Base-by-base conservation (phyloP, 768 basidiomycete species). In the Kwoniella dejecticola region DNA sequence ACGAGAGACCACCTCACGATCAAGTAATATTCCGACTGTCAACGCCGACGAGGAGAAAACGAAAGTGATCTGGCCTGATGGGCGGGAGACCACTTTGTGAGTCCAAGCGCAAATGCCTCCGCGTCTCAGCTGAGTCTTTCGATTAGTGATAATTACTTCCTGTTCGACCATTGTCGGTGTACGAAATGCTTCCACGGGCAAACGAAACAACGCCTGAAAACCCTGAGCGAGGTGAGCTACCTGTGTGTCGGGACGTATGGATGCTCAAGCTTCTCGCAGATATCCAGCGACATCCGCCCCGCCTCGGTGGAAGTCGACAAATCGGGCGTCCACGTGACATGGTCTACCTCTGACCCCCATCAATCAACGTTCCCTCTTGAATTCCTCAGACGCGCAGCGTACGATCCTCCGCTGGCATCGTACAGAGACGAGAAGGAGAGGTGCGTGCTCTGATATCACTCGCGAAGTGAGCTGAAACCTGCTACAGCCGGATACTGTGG, bases 91-190 rank as follows among this genome's bases (percentile, higher is more conserved):
- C 2, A 82, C 86, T 79, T 93, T 88, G 91, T 91, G 75, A 65
- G 89, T 29, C 10, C 2, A 40, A 29, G 19, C 41, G 19, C 41
- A 42, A 19, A 6, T 42, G 36, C 8, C 36, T 38, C 17, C 17
- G 36, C 36, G n/a, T n/a, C n/a, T n/a, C n/a, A n/a, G n/a, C n/a
- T n/a, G n/a, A n/a, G n/a, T n/a, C n/a, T n/a, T n/a, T n/a, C n/a
- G n/a, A n/a, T n/a, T n/a, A 97, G 94, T 74, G 91, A 95, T 75
- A 86, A 92, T 70, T 84, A 91, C 40, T 96, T 91, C 89, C 81
- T 97, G 23, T 83, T 91, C 44, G 95, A 97, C 72, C 94, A 97
- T 67, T 98, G 95, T 75, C 84, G 92, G 31, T 96, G 92, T 76
- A 81, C 88, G 4, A 81, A 85, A 50, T 95, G 92, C 77, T 94